Evolutionary conservation across 805 yeast species (phyloP), one percentile per base, ranked within the genome.

Genomic region (Naumovozyma castellii): DNA sequence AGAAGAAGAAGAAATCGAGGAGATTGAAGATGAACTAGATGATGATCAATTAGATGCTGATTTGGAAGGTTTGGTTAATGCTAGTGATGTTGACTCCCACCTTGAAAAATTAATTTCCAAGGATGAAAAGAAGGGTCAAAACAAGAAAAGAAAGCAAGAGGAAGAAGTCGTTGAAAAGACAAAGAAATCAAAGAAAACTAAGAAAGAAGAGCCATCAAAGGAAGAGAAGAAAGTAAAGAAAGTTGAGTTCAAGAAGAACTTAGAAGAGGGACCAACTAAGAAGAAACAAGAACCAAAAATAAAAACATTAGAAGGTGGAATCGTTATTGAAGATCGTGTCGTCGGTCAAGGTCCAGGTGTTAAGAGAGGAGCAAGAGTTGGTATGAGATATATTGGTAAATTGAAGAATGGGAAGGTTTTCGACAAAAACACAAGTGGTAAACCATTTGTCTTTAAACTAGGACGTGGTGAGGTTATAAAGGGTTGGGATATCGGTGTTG

Each of bases 401-500:
- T 79, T 92, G 65, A 82, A 84, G 71, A 87, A 88, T 70, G 98
- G 97, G 54, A 85, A 85, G 65, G 87, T 84, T 37, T 92, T 92
- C 52, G 99, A 92, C 75, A 88, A 90, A 67, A 92, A 92, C 79
- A 86, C 95, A 53, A 74, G 80, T 50, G 99, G 99, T 57, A 90
- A 86, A 72, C 98, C 99, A 59, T 92, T 92, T 66, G 67, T 68
- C 49, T 92, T 92, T 68, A 77, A 76, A 47, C 75, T 92, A 54
- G 98, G 98, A 57, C 84, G 82, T 65, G 98, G 97, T 61, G 98
- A 92, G 69, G 97, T 94, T 53, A 92, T 92, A 73, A 85, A 85
- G 67, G 98, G 97, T 50, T 92, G 95, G 85, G 99, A 92, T 63
- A 75, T 90, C 58, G 99, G 99, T 74, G 92, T 92, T 56, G 87